Conservation (phyloP, 805 yeast species). For the Barnettozyma pratensis region DNA sequence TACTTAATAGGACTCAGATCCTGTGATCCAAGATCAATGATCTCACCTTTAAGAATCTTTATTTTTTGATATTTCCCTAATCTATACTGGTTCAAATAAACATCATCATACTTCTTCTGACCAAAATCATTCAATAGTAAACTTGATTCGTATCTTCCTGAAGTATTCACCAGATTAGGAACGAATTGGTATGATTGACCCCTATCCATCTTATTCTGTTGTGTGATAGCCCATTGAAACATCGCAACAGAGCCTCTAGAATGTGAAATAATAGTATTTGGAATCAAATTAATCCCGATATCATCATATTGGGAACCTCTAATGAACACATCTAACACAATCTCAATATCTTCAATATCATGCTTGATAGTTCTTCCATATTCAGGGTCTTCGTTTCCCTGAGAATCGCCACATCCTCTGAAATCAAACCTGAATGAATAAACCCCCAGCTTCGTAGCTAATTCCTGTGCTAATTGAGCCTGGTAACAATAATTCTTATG, state of each 20-base stretch:
- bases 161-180: constrained; percentile 65
- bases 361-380: constrained; percentile 54
- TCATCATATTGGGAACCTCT: constrained; percentile 23
- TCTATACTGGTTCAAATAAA: constrained; percentile 37
- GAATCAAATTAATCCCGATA: constrained; percentile 36
- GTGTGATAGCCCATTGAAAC: constrained; percentile 62
- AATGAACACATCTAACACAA: constrained; percentile 30
- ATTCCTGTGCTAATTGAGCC: constrained; percentile 48
- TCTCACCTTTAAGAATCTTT: constrained; percentile 45
- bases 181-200: constrained; percentile 37
- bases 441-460: constrained; percentile 57
- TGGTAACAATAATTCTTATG: constrained; percentile 80
- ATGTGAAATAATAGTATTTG: constrained; percentile 65
- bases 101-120: constrained; percentile 30
- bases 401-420: constrained; percentile 79
- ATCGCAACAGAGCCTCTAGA: constrained; percentile 76
- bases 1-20: constrained; percentile 38
- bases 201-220: constrained; percentile 32
- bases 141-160: constrained; percentile 53
- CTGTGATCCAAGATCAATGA: constrained; percentile 42
- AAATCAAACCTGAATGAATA: constrained; percentile 77
- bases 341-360: constrained; percentile 65
- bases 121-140: constrained; percentile 14
- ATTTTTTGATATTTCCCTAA: constrained; percentile 42
- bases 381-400: constrained; percentile 27